Evolutionary conservation across 2,329 filamentous ascomycete genomes (phyloP).

Genomic region (Microsporum audouinii): DNA sequence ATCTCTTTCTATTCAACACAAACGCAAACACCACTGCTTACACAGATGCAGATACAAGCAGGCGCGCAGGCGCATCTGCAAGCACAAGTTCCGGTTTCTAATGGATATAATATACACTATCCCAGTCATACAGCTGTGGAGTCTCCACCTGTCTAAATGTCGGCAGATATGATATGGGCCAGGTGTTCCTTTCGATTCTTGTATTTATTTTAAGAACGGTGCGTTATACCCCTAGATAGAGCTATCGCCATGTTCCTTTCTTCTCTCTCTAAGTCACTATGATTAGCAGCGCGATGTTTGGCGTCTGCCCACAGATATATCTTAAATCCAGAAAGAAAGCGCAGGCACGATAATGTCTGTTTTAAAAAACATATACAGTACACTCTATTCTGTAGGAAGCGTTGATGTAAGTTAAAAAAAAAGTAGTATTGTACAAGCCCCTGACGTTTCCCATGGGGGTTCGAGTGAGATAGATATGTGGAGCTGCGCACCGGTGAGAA

Average conservation of each 20-base stretch:
- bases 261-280: neutral
- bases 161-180: neutral
- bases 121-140: neutral
- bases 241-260: neutral
- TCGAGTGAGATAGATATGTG: neutral
- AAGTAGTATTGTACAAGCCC: neutral
- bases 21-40: neutral
- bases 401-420: neutral
- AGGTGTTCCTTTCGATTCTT: neutral
- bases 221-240: slow-evolving; percentile 6
- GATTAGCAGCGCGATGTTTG: neutral
- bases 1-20: neutral
- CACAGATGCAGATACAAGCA: neutral
- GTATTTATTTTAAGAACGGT: neutral
- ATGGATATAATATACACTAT: neutral
- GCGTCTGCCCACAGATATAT: neutral
- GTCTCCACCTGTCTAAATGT: neutral
- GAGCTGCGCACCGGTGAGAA: neutral
- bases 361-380: neutral
- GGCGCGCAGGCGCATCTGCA: neutral
- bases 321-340: neutral
- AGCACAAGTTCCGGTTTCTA: neutral
- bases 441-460: neutral
- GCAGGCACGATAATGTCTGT: neutral
- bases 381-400: neutral